A percentile compares a stretch with the other conserved stretches of the same genome.
phyloP scores from a whole-genome alignment of 306 rosid genomes.

The Geum urbanum region DNA sequence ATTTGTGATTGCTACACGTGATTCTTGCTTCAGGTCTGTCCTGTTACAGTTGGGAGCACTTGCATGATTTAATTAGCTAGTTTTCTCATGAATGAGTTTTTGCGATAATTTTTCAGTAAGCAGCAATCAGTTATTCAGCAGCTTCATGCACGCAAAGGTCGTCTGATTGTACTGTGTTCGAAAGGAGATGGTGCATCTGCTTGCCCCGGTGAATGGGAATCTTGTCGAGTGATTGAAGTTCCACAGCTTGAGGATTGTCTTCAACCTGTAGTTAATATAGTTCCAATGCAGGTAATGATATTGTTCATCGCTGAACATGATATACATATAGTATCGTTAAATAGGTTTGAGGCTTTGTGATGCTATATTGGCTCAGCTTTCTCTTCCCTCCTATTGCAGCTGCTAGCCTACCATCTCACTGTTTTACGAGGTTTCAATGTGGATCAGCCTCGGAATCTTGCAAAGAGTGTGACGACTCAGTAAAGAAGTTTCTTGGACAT shows the following conservation, averaged over 20 bases:
- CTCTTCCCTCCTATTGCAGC: slow-evolving; percentile 44
- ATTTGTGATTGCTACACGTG: slow-evolving; percentile 87
- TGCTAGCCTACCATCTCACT: slow-evolving; percentile 95
- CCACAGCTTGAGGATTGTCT: slow-evolving; percentile 93
- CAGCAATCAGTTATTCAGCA: slow-evolving; percentile 99
- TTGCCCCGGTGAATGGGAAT: slow-evolving; percentile 49
- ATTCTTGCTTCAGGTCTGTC: slow-evolving; percentile 92
- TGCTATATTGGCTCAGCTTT: background rate
- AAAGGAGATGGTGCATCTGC: slow-evolving; percentile 77
- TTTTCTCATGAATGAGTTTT: slow-evolving; percentile 24
- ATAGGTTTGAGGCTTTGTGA: background rate
- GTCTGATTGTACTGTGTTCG: slow-evolving; percentile 85
- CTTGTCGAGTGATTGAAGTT: slow-evolving; percentile 81
- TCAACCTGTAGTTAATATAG: slow-evolving; percentile 89
- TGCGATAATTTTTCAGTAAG: slow-evolving; percentile 56
- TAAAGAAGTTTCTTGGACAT: slow-evolving; percentile 20
- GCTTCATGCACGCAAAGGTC: slow-evolving; percentile 96
- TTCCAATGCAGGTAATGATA: slow-evolving; percentile 75
- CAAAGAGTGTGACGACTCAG: slow-evolving; percentile 92
- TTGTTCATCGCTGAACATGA: background rate
- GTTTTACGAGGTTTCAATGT: slow-evolving; percentile 87
- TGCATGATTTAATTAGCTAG: slow-evolving; percentile 15
- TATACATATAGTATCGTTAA: background rate
- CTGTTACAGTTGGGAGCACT: slow-evolving; percentile 10
- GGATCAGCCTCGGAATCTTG: slow-evolving; percentile 98